phyloP scores from a whole-genome alignment of 2,329 filamentous ascomycete species.

The Hirsutella minnesotensis region DNA sequence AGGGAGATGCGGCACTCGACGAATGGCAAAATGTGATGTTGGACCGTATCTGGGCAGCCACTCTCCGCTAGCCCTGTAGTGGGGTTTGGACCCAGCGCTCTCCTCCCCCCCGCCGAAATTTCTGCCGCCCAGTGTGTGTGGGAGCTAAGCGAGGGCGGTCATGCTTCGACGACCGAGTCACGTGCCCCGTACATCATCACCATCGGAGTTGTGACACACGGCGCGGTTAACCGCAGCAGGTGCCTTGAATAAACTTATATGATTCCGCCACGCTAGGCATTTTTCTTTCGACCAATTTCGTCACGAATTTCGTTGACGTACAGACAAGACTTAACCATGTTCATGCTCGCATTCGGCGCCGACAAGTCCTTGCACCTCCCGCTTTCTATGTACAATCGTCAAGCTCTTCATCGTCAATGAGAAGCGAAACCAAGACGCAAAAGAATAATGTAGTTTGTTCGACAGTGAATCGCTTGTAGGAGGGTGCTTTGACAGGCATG shows the following conservation, averaged over 20 bases:
- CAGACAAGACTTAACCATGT: too few relatives aligned
- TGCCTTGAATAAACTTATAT: too few relatives aligned
- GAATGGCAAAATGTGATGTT: slow-evolving; percentile 14
- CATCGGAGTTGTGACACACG: too few relatives aligned
- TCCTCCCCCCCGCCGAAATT: slow-evolving; percentile 25
- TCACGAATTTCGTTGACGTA: too few relatives aligned
- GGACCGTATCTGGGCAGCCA: slow-evolving; percentile 7
- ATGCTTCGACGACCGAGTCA: slow-evolving; percentile 7
- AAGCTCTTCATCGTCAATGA: not conserved
- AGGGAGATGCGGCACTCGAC: slow-evolving; percentile 12
- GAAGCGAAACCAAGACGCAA: not conserved
- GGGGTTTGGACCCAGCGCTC: slow-evolving; percentile 15
- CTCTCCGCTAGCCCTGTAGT: slow-evolving; percentile 17
- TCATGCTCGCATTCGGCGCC: too few relatives aligned
- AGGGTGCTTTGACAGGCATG: too few relatives aligned
- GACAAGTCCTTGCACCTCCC: not conserved
- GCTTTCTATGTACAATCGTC: not conserved
- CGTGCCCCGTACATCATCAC: too few relatives aligned
- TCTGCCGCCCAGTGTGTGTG: slow-evolving; percentile 24
- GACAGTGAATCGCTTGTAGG: too few relatives aligned
- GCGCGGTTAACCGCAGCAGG: too few relatives aligned
- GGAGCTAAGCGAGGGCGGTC: slow-evolving; percentile 30
- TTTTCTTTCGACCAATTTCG: too few relatives aligned
- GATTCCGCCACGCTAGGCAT: too few relatives aligned
- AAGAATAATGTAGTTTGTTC: too few relatives aligned